Evolutionary conservation across 2,329 filamentous ascomycete genomes (phyloP), one percentile per base, ranked within the genome.

Genomic region (Microdochium bolleyi): DNA sequence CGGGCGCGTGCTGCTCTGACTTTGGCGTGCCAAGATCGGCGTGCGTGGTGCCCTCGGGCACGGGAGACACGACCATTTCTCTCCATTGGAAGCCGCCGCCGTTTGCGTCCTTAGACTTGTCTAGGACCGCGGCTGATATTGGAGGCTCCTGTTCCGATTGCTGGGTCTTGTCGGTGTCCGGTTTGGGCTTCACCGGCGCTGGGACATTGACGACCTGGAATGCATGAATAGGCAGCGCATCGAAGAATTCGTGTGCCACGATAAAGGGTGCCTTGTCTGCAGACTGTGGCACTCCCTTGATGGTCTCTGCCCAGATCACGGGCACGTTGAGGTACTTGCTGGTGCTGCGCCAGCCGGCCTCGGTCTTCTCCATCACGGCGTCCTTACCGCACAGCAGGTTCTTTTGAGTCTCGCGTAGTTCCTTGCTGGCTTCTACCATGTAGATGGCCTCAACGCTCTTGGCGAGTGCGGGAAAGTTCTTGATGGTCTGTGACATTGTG

Each of bases 241-340:
- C 94, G 72, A 99, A 99, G 76, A 99, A 97, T 67, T 99, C 94
- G 67, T 99, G 94, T 3, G 94, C 94, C 49, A 97, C 82, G 55
- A 99, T 95, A 68, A 97, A 95, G 1, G 94, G 92, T 22, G 85
- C 88, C 64, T 87, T 88, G 55, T 79, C 77, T 22, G 83, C 71
- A 55, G 82, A 84, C 85, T 59, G 50, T 24, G 90, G 89, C 19
- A 96, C 79, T n/a, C 90, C 82, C 58, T 88, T 84, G 62, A 95
- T 87, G 57, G 92, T 89, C 67, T 97, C 90, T 11, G 89, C 87
- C 94, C 94, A 99, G 49, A 89, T 80, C 38, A 96, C 83, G n/a
- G 89, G 83, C 16, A 87, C 77, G 14, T 78, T 75, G 24, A 82
- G 79, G 64, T 94, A 85, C 70, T 90, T 95, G 76, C 85, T 88